Evolutionary conservation across 2,329 filamentous ascomycete genomes (phyloP), one percentile per base, ranked within the genome.

Genomic region (Metarhizium brunneum): DNA sequence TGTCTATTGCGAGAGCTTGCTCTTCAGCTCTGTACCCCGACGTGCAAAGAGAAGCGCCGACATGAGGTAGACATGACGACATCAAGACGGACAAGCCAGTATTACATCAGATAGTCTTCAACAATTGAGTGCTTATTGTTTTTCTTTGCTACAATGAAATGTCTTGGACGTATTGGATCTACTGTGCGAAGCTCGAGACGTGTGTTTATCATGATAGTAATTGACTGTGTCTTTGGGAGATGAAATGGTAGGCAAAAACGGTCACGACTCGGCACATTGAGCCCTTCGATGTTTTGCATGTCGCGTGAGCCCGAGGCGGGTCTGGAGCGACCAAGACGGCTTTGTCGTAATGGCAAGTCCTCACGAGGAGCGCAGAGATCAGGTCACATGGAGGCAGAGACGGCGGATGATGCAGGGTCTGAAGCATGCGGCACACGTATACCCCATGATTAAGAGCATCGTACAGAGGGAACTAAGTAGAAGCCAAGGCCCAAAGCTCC

Each of bases 21-120:
- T 29, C n/a, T 14, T 11, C 3, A 30, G 45, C 20, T 11, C 25
- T 13, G 25, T 6, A 8, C 14, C 4, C 7, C 0, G 18, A 2
- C 45, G 11, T 29, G 25, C 20, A 4, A 14, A 48, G 11, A 6
- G 18, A 1, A 6, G 8, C 20, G 30, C 10, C 13, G 6, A 13
- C 45, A 48, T 30, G 45, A 30, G 4, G 45, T 20, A 10, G 25
- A 48, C 13, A n/a, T 16, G 8, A 32, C 20, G 6, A 48, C 3
- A 48, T n/a, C 50, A 53, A 38, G 50, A 35, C 30, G 35, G 25
- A 49, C 25, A 25, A 47, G n/a, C 25, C 38, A 50, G 50, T 50
- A 47, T 50, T 50, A 43, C 47, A 54, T 58, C 30, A 55, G 55
- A 54, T 54, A 58, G 52, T 57, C 42, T 58, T 54, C 36, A 45